These are phyloP conservation scores for Psilocybe subaeruginosa DNA, from an alignment of 768 basidiomycete genomes.

Conservation along the genomic window DNA sequence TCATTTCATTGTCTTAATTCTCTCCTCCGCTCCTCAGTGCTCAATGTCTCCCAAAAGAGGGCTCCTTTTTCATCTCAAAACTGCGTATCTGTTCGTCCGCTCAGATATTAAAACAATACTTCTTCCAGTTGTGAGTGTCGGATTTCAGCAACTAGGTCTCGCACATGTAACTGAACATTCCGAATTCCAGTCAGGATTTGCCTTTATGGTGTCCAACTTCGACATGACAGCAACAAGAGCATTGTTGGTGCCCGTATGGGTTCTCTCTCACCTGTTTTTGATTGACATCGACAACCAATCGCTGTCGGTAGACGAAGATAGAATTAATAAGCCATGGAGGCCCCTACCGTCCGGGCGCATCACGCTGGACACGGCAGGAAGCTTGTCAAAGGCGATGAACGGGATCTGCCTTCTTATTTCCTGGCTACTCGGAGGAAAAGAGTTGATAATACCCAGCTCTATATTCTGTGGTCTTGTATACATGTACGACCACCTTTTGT, in stretches of 20 bases:
- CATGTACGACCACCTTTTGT: neutral
- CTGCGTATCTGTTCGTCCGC: neutral
- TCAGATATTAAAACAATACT: slow-evolving; percentile 4
- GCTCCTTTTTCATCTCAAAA: neutral
- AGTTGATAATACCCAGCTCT: neutral
- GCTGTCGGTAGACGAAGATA: neutral
- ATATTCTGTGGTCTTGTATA: neutral
- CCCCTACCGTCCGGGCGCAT: slow-evolving; percentile 1
- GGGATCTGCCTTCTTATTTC: neutral
- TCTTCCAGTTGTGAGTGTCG: neutral
- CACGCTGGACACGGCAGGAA: neutral
- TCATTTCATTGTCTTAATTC: no score
- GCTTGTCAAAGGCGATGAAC: neutral
- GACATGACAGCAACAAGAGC: neutral
- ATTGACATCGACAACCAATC: neutral
- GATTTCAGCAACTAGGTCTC: neutral
- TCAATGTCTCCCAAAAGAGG: neutral
- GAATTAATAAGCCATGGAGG: slow-evolving; percentile 5
- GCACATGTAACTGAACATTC: neutral
- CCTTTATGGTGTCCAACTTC: neutral
- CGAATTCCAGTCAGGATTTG: neutral
- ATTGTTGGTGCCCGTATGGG: neutral
- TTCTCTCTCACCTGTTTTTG: neutral
- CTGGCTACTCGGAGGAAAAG: neutral
- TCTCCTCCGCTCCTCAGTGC: no score